phyloP scores from a whole-genome alignment of 352 stramenopile genomes.

The Phytophthora litchii region DNA sequence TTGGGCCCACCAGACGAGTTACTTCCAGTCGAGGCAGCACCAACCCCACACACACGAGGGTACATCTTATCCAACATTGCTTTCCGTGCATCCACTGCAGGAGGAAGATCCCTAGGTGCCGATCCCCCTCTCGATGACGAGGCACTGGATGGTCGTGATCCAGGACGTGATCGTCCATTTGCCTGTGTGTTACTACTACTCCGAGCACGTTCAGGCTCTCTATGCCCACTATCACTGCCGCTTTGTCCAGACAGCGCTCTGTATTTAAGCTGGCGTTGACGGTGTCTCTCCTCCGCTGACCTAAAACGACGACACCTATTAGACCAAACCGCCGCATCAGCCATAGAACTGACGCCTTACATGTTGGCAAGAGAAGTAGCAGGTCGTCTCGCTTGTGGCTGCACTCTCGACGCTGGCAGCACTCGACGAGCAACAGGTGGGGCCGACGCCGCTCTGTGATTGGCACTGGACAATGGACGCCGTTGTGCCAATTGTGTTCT shows the following conservation, averaged over 20 bases:
- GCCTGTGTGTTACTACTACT: conserved; percentile 23
- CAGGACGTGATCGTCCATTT: conserved; percentile 19
- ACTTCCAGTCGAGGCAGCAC: conserved; percentile 20
- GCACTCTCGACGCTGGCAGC: conserved; percentile 24
- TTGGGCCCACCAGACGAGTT: conserved; percentile 31
- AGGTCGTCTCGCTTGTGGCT: conserved; percentile 25
- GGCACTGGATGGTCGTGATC: conserved; percentile 31
- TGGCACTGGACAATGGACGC: conserved; percentile 27
- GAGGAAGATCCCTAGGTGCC: conserved; percentile 19
- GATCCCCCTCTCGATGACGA: conserved; percentile 23
- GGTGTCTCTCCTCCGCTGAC: conserved; percentile 63
- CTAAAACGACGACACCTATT: conserved; percentile 28
- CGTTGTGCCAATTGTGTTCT: conserved; percentile 47
- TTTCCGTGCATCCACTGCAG: conserved; percentile 49
- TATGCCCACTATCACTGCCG: conserved; percentile 15
- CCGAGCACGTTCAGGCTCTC: conserved; percentile 24
- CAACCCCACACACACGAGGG: conserved; percentile 70
- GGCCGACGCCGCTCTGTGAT: conserved; percentile 31
- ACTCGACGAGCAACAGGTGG: conserved; percentile 36
- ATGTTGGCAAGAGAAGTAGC: conserved; percentile 28
- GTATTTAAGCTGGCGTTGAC: conserved; percentile 55
- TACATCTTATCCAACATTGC: conserved; percentile 83
- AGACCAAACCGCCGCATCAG: conserved; percentile 9
- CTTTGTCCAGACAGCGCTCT: conserved; percentile 39
- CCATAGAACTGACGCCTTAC: conserved; percentile 20